Evolutionary conservation across 2,329 filamentous ascomycete species (phyloP).

Genomic region (Septoria linicola): DNA sequence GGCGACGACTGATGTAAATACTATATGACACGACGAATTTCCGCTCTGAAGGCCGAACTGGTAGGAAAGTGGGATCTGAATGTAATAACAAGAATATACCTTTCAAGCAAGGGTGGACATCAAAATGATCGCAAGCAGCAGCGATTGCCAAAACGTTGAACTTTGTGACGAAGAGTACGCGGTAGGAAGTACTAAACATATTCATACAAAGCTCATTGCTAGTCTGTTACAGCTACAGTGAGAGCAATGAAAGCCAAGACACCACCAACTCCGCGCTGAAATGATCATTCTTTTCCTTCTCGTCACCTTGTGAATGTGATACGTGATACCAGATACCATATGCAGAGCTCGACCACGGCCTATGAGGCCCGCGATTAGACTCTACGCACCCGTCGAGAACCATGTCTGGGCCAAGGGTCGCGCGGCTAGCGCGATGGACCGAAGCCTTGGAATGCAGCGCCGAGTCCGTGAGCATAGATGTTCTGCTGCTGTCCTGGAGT

Average conservation of each 20-base stretch:
- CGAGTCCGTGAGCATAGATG: constrained; percentile 5
- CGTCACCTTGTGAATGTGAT: not conserved
- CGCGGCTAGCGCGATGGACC: not conserved
- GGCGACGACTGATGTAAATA: constrained; percentile 17
- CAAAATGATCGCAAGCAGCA: no score
- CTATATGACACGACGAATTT: no score
- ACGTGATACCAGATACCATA: not conserved
- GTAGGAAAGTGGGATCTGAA: no score
- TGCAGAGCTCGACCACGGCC: not conserved
- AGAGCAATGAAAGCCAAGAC: not conserved
- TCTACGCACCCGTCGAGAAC: not conserved
- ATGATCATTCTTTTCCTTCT: not conserved
- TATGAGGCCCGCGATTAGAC: not conserved
- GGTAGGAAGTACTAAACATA: no score
- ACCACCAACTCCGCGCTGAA: constrained; percentile 1
- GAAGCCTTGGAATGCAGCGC: constrained; percentile 20
- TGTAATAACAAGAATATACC: no score
- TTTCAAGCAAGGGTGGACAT: no score
- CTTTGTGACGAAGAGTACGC: no score
- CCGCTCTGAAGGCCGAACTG: no score
- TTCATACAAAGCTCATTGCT: no score
- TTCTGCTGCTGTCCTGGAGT: constrained; percentile 22
- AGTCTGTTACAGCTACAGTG: no score
- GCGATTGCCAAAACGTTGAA: no score
- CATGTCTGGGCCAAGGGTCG: not conserved